Evolutionary conservation across 73 alveolate genomes (phyloP), one percentile per base, ranked within the genome.

Genomic region (Uronychia setigera): DNA sequence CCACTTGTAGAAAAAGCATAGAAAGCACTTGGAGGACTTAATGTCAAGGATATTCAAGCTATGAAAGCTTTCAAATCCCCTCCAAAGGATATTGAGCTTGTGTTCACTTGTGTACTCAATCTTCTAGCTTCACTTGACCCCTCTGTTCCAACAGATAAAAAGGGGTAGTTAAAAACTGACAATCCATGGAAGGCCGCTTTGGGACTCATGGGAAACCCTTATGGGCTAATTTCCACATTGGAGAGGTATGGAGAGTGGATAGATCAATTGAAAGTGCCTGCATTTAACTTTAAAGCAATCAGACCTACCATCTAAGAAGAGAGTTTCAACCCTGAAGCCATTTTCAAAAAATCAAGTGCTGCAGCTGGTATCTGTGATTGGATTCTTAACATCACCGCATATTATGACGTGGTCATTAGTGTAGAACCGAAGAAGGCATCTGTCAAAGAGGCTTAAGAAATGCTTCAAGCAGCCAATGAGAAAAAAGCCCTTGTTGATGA

Each of bases 341-440:
- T 95, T 88, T 86, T 85, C 80, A 78, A 58, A 29, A 95, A 95
- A 59, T 95, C 99, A 59, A 33, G 90, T 26, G 96, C 97, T 59
- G 98, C 98, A 35, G 95, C 90, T 59, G 99, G 99, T 67, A 89
- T 95, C 32, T 95, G 99, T 87, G 98, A 91, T 59, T 96, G 99
- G 99, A 96, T 96, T 77, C 85, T 93, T 82, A 97, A 97, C 92
- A 97, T 97, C 90, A 91, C 94, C 81, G 87, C 89, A 95, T 99
- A 98, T 93, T 99, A 97, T 88, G 99, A 98, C 85, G 99, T 98
- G 84, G 99, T 99, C 81, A 92, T 93, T 81, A 92, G 97, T 27
- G 99, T 99, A 59, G 99, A 99, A 89, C 99, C 99, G 30, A 99
- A 98, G 97, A 95, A 98, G 34, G 91, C 95, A 58, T 99, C 99